Evolutionary conservation across 139 green algal species (phyloP), one percentile per base, ranked within the genome.

Genomic region (Volvox africanus): DNA sequence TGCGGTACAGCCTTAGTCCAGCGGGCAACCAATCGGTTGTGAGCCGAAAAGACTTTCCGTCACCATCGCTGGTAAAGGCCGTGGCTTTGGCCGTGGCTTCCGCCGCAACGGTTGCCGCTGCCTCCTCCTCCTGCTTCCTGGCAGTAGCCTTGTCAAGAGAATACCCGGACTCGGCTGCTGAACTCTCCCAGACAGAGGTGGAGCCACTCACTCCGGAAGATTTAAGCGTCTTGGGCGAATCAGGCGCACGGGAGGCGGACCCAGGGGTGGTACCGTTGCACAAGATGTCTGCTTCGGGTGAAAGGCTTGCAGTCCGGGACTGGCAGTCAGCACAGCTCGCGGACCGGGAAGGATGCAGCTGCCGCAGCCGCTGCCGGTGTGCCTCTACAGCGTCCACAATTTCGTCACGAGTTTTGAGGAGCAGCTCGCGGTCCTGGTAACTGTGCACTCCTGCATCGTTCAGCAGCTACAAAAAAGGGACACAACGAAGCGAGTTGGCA

Each of bases 351-450:
- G 33, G 35, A 50, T 80, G n/a, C 30, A 30, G 84, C 22, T 35
- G 61, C 62, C 68, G 69, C 6, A 55, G 68, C 16, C 85, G 85
- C 85, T 82, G 18, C 14, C 85, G 69, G 44, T 82, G 69, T 0
- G 18, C 36, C 19, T 71, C 69, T 50, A 89, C 85, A 21, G 69
- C 85, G 0, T n/a, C 44, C 24, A 82, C 9, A 30, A 89, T 89
- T 0, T 80, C 22, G 69, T 89, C 85, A 26, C 85, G 85, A 5
- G 24, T 24, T 20, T 82, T 71, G 28, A 89, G 85, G 24, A 89
- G 85, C 69, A 82, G 37, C 85, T 89, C 85, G 3, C 85, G 85
- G 69, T 89, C 85, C 28, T 82, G 69, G 69, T 69, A 71, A 30
- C 28, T 73, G 69, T 55, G 28, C 0, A 89, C 69, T 6, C 85